phyloP scores from a whole-genome alignment of 1,284 basidiomycete genomes.

The Ganoderma leucocontextum region DNA sequence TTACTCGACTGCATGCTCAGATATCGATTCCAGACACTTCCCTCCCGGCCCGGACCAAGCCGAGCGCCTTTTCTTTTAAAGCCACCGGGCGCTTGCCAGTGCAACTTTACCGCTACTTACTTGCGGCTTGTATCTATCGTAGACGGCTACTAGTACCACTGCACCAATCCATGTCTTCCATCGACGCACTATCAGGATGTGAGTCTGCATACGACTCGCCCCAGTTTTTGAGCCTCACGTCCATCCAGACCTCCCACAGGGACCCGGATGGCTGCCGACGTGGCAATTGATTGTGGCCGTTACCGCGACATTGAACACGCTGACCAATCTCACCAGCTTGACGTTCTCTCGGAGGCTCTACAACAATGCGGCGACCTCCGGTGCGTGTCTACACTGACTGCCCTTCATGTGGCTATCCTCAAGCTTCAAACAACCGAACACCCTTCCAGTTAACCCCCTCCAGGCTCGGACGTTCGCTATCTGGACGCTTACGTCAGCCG shows the following conservation, averaged over 20 bases:
- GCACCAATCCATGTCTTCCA: conserved; percentile 16
- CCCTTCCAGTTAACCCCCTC: conserved; percentile 75
- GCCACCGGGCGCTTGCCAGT: neutral
- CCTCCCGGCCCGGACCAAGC: neutral
- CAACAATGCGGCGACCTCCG: conserved; percentile 55
- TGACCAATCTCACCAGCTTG: conserved; percentile 84
- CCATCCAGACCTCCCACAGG: conserved; percentile 56
- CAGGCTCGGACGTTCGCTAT: conserved; percentile 88
- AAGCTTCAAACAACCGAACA: neutral
- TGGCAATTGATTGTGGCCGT: conserved; percentile 87
- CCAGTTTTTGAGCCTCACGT: neutral
- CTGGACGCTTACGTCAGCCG: conserved; percentile 88
- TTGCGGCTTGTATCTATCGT: neutral
- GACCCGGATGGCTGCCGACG: conserved; percentile 78
- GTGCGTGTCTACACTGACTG: conserved; percentile 22
- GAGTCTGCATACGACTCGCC: conserved; percentile 11
- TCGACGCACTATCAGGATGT: conserved; percentile 28
- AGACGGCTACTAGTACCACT: neutral
- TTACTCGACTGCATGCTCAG: neutral
- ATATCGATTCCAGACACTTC: neutral
- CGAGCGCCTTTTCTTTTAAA: neutral
- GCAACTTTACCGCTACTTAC: neutral
- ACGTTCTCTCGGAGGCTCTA: conserved; percentile 85
- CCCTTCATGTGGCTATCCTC: neutral
- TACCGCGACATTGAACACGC: conserved; percentile 83